Percentiles rank a stretch among this genome's conserved stretches.
Evolutionary conservation across 768 basidiomycete genomes (phyloP).

Genomic region (Podaxis sp.): DNA sequence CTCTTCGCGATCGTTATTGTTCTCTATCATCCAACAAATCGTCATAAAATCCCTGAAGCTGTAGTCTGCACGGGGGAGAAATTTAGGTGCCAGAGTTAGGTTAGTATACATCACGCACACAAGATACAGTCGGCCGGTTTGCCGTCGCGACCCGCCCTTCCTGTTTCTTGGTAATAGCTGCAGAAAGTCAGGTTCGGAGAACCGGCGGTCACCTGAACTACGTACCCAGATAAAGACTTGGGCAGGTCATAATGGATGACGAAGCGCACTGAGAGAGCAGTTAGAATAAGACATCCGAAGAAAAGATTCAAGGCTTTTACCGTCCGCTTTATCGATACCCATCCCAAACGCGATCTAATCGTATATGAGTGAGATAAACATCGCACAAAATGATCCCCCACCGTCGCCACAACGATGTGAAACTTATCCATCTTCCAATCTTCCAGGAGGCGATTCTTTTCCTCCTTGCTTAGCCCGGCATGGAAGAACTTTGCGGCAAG

Average conservation of each 20-base stretch:
- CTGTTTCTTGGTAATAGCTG: constrained; percentile 95
- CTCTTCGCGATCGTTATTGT: constrained; percentile 36
- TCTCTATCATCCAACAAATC: constrained; percentile 60
- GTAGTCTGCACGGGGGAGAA: constrained; percentile 45
- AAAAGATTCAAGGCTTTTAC: constrained; percentile 31
- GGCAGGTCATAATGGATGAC: constrained; percentile 89
- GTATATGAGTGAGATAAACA: background rate
- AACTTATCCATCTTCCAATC: constrained; percentile 75
- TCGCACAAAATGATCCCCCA: constrained; percentile 31
- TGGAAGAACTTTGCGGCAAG: constrained; percentile 82
- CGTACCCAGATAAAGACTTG: constrained; percentile 79
- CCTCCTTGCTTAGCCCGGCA: constrained; percentile 65
- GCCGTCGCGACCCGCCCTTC: constrained; percentile 93
- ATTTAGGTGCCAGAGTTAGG: background rate
- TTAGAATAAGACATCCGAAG: background rate
- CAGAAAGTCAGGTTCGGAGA: constrained; percentile 12
- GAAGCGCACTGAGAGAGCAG: constrained; percentile 63
- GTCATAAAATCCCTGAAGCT: constrained; percentile 53
- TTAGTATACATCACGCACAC: constrained; percentile 48
- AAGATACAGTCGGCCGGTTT: constrained; percentile 80
- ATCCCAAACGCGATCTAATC: constrained; percentile 91
- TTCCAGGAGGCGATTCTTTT: constrained; percentile 59
- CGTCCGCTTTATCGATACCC: constrained; percentile 89
- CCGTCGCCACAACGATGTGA: constrained; percentile 91
- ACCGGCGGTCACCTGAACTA: background rate